Conservation (phyloP, 2,329 filamentous ascomycete species). For the Leptoxyphium fumago region DNA sequence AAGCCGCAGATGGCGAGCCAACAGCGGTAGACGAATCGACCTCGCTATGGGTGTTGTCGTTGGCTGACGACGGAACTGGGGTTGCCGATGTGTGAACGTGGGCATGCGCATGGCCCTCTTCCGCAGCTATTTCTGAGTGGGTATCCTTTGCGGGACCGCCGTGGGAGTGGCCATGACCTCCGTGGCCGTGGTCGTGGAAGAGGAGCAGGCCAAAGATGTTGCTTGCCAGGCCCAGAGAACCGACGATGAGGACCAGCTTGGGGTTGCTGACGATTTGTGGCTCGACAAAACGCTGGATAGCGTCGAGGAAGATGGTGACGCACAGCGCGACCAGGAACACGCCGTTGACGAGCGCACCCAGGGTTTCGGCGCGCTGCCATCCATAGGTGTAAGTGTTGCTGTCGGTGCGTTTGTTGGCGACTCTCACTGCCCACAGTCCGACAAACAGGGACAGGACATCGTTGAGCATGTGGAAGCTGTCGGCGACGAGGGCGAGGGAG, state of each 20-base stretch:
- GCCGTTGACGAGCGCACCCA: slow-evolving; percentile 92
- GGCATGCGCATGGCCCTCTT: slow-evolving; percentile 40
- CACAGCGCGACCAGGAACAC: slow-evolving; percentile 95
- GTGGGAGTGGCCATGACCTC: slow-evolving; percentile 48
- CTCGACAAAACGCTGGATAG: slow-evolving; percentile 80
- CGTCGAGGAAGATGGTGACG: slow-evolving; percentile 90
- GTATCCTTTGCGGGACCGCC: slow-evolving; percentile 26
- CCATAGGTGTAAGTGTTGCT: slow-evolving; percentile 94
- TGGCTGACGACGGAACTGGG: neutral
- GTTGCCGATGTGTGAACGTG: slow-evolving; percentile 28
- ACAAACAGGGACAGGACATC: slow-evolving; percentile 91
- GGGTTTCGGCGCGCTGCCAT: slow-evolving; percentile 92
- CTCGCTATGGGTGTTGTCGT: slow-evolving; percentile 10
- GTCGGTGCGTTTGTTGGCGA: slow-evolving; percentile 62
- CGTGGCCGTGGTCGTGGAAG: slow-evolving; percentile 85
- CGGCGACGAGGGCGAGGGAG: slow-evolving; percentile 84
- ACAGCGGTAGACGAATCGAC: slow-evolving; percentile 15
- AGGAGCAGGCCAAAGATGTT: slow-evolving; percentile 82
- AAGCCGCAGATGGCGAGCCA: slow-evolving; percentile 21
- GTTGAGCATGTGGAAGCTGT: slow-evolving; percentile 99
- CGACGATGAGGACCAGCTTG: slow-evolving; percentile 76
- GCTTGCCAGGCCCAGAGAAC: slow-evolving; percentile 68
- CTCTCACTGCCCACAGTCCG: slow-evolving; percentile 86
- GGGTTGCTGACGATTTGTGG: slow-evolving; percentile 78
- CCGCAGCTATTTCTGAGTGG: slow-evolving; percentile 25